Conservation (phyloP, 1,284 basidiomycete genomes). For the Hypsizygus ulmarius region DNA sequence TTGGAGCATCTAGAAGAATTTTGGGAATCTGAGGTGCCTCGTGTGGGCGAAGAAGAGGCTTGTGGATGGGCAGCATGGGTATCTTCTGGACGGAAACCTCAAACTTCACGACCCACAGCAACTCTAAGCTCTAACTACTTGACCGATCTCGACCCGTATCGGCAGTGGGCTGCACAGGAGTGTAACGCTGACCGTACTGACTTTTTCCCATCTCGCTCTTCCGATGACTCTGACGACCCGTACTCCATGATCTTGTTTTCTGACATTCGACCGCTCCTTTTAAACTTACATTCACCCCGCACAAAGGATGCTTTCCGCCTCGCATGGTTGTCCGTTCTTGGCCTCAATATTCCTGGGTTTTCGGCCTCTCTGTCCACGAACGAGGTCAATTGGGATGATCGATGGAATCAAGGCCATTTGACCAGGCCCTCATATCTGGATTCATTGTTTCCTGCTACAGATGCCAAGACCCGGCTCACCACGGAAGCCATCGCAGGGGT, state of each 20-base stretch:
- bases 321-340: slow-evolving; percentile 76
- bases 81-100: slow-evolving; percentile 32
- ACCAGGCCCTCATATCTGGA: slow-evolving; percentile 42
- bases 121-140: slow-evolving; percentile 10
- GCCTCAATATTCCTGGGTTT: slow-evolving; percentile 73
- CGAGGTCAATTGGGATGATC: slow-evolving; percentile 53
- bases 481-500: slow-evolving; percentile 64
- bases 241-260: slow-evolving; percentile 78
- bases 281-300: slow-evolving; percentile 50
- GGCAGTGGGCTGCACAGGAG: slow-evolving; percentile 70
- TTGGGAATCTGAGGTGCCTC: slow-evolving; percentile 72
- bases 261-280: slow-evolving; percentile 73
- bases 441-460: slow-evolving; percentile 49
- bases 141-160: slow-evolving; percentile 58
- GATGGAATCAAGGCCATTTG: slow-evolving; percentile 56
- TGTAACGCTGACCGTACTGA: slow-evolving; percentile 40
- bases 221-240: slow-evolving; percentile 67
- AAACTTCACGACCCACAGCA: slow-evolving; percentile 12
- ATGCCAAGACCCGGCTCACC: slow-evolving; percentile 31
- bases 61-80: slow-evolving; percentile 65
- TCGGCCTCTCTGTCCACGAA: slow-evolving; percentile 37
- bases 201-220: slow-evolving; percentile 56
- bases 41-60: slow-evolving; percentile 59
- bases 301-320: slow-evolving; percentile 67
- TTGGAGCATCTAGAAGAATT: slow-evolving; percentile 66